These are phyloP conservation scores for Pharus latifolius DNA, from an alignment of 176 grass and related monocot species.

Conservation along the genomic window DNA sequence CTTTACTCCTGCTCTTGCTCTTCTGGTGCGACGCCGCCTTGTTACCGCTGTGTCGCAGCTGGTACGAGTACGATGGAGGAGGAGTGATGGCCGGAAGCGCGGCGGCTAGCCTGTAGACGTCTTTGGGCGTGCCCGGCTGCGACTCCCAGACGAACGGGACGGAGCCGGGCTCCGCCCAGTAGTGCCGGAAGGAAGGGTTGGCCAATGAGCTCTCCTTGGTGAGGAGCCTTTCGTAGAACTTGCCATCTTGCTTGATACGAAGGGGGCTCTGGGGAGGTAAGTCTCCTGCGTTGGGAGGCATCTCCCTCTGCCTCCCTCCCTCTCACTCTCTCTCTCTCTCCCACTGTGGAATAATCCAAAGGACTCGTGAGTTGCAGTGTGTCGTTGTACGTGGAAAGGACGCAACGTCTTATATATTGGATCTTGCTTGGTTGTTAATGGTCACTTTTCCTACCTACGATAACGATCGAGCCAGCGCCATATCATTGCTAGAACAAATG, in stretches of 20 bases:
- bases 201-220: slow-evolving; percentile 67
- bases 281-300: slow-evolving; percentile 25
- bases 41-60: too few species aligned
- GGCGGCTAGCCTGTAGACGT: slow-evolving; percentile 3
- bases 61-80: slow-evolving; percentile 69
- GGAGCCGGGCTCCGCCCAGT: slow-evolving; percentile 50
- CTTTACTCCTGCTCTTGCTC: not conserved
- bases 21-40: too few species aligned
- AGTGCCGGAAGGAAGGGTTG: slow-evolving; percentile 63
- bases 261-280: slow-evolving; percentile 46
- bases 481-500: not conserved
- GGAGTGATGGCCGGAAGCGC: slow-evolving; percentile 47
- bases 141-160: slow-evolving; percentile 94
- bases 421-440: slow-evolving; percentile 15
- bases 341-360: not conserved
- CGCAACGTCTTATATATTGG: slow-evolving; percentile 33
- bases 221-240: slow-evolving; percentile 76
- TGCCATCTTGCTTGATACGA: slow-evolving; percentile 66
- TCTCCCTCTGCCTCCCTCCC: not conserved
- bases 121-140: slow-evolving; percentile 69
- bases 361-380: not conserved
- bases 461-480: not conserved
- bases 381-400: not conserved
- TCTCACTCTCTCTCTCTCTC: not conserved
- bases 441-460: slow-evolving; percentile 30